These are phyloP conservation scores for Reticulascus tulasneorum DNA, from an alignment of 2,329 filamentous ascomycete genomes.

Conservation along the genomic window DNA sequence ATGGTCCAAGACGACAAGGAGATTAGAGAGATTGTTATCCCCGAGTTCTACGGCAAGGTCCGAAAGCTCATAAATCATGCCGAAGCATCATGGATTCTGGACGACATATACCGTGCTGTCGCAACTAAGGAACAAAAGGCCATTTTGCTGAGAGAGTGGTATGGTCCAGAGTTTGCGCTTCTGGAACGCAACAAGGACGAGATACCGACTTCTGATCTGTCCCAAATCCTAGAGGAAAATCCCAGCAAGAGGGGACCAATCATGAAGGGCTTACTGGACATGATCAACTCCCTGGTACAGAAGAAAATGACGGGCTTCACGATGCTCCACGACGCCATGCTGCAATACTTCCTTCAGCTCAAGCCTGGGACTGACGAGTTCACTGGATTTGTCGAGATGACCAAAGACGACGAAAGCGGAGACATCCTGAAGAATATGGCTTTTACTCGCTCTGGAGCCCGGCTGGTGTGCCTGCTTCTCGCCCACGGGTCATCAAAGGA, in stretches of 20 bases:
- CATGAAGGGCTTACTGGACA: slow-evolving; percentile 76
- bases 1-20: slow-evolving; percentile 87
- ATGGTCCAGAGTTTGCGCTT: slow-evolving; percentile 86
- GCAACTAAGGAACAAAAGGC: slow-evolving; percentile 85
- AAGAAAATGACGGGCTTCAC: slow-evolving; percentile 97
- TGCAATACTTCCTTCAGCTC: slow-evolving; percentile 87
- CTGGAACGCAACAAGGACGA: slow-evolving; percentile 58
- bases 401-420: slow-evolving; percentile 88
- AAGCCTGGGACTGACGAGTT: slow-evolving; percentile 76
- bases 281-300: slow-evolving; percentile 90
- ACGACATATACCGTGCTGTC: slow-evolving; percentile 89
- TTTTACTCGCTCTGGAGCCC: slow-evolving; percentile 85
- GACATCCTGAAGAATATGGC: slow-evolving; percentile 93
- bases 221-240: slow-evolving; percentile 67
- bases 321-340: slow-evolving; percentile 96
- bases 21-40: slow-evolving; percentile 82
- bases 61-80: slow-evolving; percentile 92
- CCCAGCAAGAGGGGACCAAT: slow-evolving; percentile 86
- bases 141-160: slow-evolving; percentile 87
- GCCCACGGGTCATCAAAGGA: slow-evolving; percentile 89
- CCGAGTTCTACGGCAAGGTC: slow-evolving; percentile 92
- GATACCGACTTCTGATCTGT: slow-evolving; percentile 62
- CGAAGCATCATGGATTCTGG: slow-evolving; percentile 95
- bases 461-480: slow-evolving; percentile 75
- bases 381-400: slow-evolving; percentile 79